Evolutionary conservation across 225 moss, liverwort and hornwort genomes (phyloP).

Genomic region (Ulota crispa): DNA sequence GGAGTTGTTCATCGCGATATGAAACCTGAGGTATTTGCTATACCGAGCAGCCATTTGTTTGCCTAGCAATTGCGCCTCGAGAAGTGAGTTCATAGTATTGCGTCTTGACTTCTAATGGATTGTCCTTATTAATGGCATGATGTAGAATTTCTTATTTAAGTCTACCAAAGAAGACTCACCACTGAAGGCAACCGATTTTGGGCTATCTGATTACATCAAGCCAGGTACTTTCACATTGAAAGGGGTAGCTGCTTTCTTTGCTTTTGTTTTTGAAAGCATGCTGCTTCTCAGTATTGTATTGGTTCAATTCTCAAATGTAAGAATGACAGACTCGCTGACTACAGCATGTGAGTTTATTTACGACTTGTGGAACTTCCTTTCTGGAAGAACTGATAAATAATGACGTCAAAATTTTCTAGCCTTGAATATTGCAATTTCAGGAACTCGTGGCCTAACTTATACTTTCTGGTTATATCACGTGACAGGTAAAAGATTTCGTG

Average conservation of each 20-base stretch:
- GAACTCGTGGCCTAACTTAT: not conserved
- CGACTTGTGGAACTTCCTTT: not conserved
- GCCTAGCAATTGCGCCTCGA: not conserved
- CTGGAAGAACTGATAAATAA: not conserved
- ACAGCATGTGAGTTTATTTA: not conserved
- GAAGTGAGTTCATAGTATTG: not conserved
- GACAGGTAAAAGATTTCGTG: slow-evolving; percentile 79
- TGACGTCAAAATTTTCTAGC: not conserved
- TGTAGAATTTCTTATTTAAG: slow-evolving; percentile 87
- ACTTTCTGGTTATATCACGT: not conserved
- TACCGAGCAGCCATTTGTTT: not conserved
- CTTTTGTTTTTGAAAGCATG: slow-evolving; percentile 1
- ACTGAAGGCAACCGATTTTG: slow-evolving; percentile 94
- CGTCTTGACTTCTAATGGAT: not conserved
- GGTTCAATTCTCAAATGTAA: not conserved
- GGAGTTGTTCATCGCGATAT: slow-evolving; percentile 97
- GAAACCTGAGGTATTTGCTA: slow-evolving; percentile 80
- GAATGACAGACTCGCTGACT: not conserved
- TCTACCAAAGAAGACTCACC: slow-evolving; percentile 80
- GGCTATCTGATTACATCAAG: slow-evolving; percentile 92
- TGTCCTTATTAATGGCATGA: not conserved
- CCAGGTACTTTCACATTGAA: slow-evolving; percentile 54
- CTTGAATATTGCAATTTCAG: not conserved
- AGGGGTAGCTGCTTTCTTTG: not conserved
- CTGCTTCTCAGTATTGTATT: not conserved